A percentile compares a stretch with the other conserved stretches of the same genome.
These are phyloP conservation scores for Cryphonectria japonica DNA, from an alignment of 2,329 filamentous ascomycete species.

Conservation along the genomic window DNA sequence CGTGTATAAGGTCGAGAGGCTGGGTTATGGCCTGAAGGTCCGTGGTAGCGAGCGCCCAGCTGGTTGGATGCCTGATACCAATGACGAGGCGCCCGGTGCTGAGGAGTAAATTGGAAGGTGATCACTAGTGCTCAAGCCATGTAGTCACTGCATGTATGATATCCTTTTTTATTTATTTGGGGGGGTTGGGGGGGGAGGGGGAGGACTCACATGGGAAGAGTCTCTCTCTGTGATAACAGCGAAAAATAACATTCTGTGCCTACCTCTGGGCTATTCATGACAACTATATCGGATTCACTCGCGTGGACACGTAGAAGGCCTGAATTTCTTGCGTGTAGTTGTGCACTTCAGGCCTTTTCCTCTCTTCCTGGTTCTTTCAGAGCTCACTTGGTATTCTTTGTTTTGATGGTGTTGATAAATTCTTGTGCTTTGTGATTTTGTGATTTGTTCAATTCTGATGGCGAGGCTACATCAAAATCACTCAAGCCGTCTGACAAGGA, in stretches of 20 bases:
- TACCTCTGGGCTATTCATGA: not conserved
- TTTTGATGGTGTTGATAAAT: not conserved
- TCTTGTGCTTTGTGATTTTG: not conserved
- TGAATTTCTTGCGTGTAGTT: not conserved
- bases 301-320: no score
- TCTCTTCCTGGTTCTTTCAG: not conserved
- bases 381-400: not conserved
- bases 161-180: not conserved
- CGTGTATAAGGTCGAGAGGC: conserved; percentile 90
- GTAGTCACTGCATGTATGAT: not conserved
- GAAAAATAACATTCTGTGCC: not conserved
- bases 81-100: conserved; percentile 32
- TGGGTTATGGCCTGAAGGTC: conserved; percentile 86
- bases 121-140: not conserved
- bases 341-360: not conserved
- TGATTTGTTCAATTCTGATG: not conserved
- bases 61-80: conserved; percentile 86
- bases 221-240: not conserved
- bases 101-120: conserved; percentile 13
- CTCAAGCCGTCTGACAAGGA: not conserved
- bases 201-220: no score
- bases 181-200: no score
- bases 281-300: no score
- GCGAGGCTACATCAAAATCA: not conserved
- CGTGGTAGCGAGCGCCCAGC: conserved; percentile 86